Conservation (phyloP, 495 filamentous ascomycete genomes). For the Tuber indicum region DNA sequence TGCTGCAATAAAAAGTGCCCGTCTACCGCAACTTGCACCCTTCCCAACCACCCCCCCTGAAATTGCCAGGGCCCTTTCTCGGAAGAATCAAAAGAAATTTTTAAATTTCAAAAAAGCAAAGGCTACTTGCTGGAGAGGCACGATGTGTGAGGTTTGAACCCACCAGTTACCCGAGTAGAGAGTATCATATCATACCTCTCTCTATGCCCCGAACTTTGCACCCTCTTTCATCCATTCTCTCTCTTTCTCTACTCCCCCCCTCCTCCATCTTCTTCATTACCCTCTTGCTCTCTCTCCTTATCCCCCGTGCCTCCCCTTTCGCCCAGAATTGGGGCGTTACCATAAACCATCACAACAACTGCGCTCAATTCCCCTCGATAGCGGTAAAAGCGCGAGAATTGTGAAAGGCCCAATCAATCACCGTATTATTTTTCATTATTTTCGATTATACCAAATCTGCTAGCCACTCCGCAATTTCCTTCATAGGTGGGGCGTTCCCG, state of each 20-base stretch:
- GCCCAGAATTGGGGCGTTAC: background rate
- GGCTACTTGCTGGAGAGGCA: background rate
- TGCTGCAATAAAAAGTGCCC: background rate
- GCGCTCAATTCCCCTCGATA: background rate
- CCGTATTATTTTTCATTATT: background rate
- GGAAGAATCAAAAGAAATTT: background rate
- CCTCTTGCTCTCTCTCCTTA: background rate
- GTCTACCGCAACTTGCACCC: background rate
- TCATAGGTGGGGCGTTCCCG: background rate
- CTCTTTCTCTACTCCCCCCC: background rate
- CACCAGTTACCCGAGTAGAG: background rate
- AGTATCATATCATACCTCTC: background rate
- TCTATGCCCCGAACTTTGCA: background rate
- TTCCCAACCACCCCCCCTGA: conserved; percentile 1
- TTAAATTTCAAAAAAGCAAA: background rate
- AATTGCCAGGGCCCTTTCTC: background rate
- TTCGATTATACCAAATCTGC: background rate
- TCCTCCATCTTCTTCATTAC: background rate
- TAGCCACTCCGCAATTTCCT: background rate
- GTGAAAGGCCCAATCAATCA: background rate
- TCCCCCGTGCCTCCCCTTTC: background rate
- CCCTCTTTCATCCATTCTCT: background rate
- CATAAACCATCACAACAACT: background rate
- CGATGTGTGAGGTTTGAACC: background rate
- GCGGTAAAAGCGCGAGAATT: background rate